These are phyloP conservation scores for Letharia columbiana DNA, from an alignment of 495 filamentous ascomycete species.

Conservation along the genomic window DNA sequence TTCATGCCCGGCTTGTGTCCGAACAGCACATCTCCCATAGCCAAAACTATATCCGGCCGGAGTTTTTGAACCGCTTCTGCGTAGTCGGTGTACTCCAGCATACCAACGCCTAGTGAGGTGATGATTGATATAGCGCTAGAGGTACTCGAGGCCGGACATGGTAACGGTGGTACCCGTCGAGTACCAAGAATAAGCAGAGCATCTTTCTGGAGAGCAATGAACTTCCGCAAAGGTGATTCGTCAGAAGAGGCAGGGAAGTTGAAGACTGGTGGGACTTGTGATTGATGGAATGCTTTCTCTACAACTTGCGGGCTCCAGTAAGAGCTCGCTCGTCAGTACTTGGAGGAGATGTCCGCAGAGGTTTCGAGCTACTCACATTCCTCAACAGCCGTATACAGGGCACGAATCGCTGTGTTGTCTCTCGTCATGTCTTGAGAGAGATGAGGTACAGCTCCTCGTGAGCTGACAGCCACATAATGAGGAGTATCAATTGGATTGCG, in stretches of 20 bases:
- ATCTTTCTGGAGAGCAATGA: slow-evolving; percentile 52
- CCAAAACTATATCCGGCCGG: slow-evolving; percentile 72
- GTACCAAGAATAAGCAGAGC: slow-evolving; percentile 67
- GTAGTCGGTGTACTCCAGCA: slow-evolving; percentile 60
- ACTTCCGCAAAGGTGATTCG: slow-evolving; percentile 57
- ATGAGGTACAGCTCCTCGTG: slow-evolving; percentile 78
- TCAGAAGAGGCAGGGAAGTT: slow-evolving; percentile 33
- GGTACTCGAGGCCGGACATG: slow-evolving; percentile 64
- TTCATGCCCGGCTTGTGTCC: slow-evolving; percentile 53
- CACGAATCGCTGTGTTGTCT: slow-evolving; percentile 53
- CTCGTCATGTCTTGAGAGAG: slow-evolving; percentile 74
- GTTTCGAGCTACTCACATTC: slow-evolving; percentile 62
- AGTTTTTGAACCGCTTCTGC: slow-evolving; percentile 50
- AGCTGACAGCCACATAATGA: slow-evolving; percentile 67
- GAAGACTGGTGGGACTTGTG: slow-evolving; percentile 45
- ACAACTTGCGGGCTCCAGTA: slow-evolving; percentile 54
- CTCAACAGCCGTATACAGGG: slow-evolving; percentile 77
- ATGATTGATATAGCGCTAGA: slow-evolving; percentile 63
- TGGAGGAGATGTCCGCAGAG: slow-evolving; percentile 2
- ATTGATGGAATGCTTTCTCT: slow-evolving; percentile 52
- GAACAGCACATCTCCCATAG: slow-evolving; percentile 65
- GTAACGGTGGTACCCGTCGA: slow-evolving; percentile 66
- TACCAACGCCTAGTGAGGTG: slow-evolving; percentile 74
- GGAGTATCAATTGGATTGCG: slow-evolving; percentile 64
- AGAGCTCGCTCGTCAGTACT: slow-evolving; percentile 30